Conservation (phyloP, 352 stramenopile species). For the Phytophthora tubulina region DNA sequence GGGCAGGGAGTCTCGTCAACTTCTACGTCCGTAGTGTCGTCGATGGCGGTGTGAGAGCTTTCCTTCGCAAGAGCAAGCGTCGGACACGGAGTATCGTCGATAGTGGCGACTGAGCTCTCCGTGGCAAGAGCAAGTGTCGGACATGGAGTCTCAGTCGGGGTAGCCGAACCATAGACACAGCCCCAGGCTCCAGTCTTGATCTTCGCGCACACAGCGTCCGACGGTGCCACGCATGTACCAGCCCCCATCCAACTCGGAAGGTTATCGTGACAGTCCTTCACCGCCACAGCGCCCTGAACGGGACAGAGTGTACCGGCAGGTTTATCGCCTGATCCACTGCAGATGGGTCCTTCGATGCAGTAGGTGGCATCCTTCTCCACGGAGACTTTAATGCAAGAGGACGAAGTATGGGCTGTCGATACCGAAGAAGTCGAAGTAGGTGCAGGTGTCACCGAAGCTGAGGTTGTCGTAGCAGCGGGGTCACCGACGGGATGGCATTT, state of each 20-base stretch:
- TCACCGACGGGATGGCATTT: slow-evolving; percentile 16
- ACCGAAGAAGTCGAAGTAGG: background rate
- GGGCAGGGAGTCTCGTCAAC: slow-evolving; percentile 1
- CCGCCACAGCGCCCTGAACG: slow-evolving; percentile 52
- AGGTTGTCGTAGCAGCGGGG: slow-evolving; percentile 17
- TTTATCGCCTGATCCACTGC: slow-evolving; percentile 50
- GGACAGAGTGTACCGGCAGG: slow-evolving; percentile 57
- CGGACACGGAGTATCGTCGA: slow-evolving; percentile 4
- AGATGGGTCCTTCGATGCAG: slow-evolving; percentile 67
- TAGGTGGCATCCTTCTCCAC: slow-evolving; percentile 72
- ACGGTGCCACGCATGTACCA: slow-evolving; percentile 53
- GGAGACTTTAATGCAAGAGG: slow-evolving; percentile 55
- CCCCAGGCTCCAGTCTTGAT: slow-evolving; percentile 55
- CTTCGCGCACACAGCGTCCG: slow-evolving; percentile 56
- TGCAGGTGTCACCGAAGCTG: slow-evolving; percentile 2
- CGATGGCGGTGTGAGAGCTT: background rate
- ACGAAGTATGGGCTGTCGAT: slow-evolving; percentile 2
- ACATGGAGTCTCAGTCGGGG: slow-evolving; percentile 3
- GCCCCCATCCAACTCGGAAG: slow-evolving; percentile 54
- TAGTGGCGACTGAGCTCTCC: background rate
- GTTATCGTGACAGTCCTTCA: slow-evolving; percentile 57
- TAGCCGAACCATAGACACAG: slow-evolving; percentile 35
- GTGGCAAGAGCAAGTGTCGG: slow-evolving; percentile 17
- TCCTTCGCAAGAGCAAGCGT: slow-evolving; percentile 11
- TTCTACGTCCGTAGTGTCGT: background rate